Base-by-base conservation (phyloP, 331 rosid genomes). In the Malus hybrid region DNA sequence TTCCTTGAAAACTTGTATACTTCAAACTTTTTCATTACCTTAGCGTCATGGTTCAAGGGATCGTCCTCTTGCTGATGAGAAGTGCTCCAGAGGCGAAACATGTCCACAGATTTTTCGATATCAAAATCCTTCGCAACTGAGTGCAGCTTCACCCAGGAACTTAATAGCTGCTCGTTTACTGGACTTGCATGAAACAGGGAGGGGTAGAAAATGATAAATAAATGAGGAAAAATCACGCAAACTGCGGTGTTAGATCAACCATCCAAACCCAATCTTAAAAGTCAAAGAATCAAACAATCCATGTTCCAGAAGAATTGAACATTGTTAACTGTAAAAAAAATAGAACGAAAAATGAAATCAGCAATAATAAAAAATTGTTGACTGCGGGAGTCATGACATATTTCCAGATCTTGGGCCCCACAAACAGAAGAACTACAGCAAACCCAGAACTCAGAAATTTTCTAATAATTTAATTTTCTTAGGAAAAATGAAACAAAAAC, bases 1-100 rank as follows among this genome's bases (percentile, higher is more conserved):
- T 61, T 24, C 12, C 73, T 69, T 20, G 55, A n/a, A n/a, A 16
- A 61, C 55, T 73, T 6, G 13, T 6, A 78, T 24, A 22, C 3
- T 16, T n/a, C 36, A 42, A 80, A 76, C 54, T 2, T 3, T 10
- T 18, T 36, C 20, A 65, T 4, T 73, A 86, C 90, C 87, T 79
- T 86, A 33, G 19, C 75, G 5, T 76, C 73, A 5, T 62, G 36
- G 65, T 70, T 77, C 22, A 62, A 52, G 19, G 56, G 31, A 76
- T 69, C 85, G 55, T 76, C 57, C 28, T 67, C 83, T n/a, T 79
- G 84, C 52, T 75, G 83, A 62, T 74, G 84, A 71, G 83, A 71
- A 75, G 71, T 81, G 50, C 52, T 72, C 84, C 90, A 50, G 10
- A 57, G 54, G 19, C 87, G 79, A 76, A 86, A 79, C 83, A 86